Evolutionary conservation across 1,284 basidiomycete genomes (phyloP), one percentile per base, ranked within the genome.

Genomic region (Ganoderma boninense): DNA sequence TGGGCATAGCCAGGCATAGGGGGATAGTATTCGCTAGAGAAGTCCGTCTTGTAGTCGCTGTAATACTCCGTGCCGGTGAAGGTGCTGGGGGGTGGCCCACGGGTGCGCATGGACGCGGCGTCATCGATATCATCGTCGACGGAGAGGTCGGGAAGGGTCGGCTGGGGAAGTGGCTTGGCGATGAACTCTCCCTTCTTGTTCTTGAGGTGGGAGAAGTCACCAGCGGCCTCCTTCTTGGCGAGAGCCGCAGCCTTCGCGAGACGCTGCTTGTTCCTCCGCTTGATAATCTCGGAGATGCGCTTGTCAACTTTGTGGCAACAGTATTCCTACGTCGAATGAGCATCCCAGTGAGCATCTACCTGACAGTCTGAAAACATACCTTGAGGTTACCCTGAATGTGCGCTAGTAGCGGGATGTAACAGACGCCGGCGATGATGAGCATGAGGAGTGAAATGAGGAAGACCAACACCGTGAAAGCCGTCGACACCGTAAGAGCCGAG

Each of bases 271-370:
- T 95, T 94, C 82, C 94, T 94, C 76, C 94, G 92, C 81, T 95
- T 96, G 85, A 99, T 97, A 72, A 99, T 91, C 79, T 94, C 95
- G 69, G 92, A 89, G 76, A 99, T 98, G 75, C 97, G 94, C 92
- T 98, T 98, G 85, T 99, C 97, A 67, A 98, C 96, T 84, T 99
- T 98, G 85, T 99, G 96, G 82, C 97, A 99, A 81, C 95, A 96
- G 83, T 98, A 99, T 87, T 99, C 97, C 91, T 97, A 52, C 60
- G 16, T 29, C 5, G 14, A 26, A 26, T 62, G 13, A 62, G 60
- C 14, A 43, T 42, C 14, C 13, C 6, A 16, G 26, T 29, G 26
- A 7, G 14, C 40, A 23, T 16, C n/a, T 2, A 23, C 26, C 14
- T 2, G 38, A 35, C 10, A 23, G 49, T 7, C 6, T 29, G 38